Base-by-base conservation (phyloP, 352 stramenopile genomes). In the Phytophthora meadii region DNA sequence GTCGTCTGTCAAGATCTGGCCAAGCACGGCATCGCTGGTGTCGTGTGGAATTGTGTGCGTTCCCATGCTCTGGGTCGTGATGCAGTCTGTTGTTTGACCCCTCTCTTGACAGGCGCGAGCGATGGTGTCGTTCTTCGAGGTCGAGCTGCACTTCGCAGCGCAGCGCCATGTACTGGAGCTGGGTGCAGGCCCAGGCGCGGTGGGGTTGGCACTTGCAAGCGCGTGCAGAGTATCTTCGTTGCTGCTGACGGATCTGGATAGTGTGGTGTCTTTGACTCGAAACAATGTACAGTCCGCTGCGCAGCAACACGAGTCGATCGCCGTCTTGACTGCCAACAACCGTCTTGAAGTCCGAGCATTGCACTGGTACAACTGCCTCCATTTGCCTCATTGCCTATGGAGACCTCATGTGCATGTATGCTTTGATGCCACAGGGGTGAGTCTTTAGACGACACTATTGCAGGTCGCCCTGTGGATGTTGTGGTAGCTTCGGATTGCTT, bases 11-110 rank as follows among this genome's bases (percentile, higher is more conserved):
- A 93, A 63, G 65, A 88, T 30, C 59, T 93, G 41, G 55, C 42
- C 14, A 44, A 59, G 5, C 44, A 82, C 19, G 84, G 84, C 14
- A 85, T 92, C 45, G 81, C 81, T 2, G 82, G 84, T 32, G 84
- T 91, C 60, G 76, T 93, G 30, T 93, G 84, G 84, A 87, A 91
- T 61, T 89, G 81, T 59, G 84, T 93, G 53, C 28, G 81, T 72
- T 27, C 11, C 3, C 19, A 32, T 44, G 12, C 15, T 44, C 41
- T 66, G 24, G 42, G 44, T 41, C 14, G 55, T 58, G 40, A 50
- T 60, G 58, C 34, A 52, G 28, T n/a, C 34, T 58, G 28, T n/a
- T 14, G 55, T 39, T 28, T 67, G 28, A 65, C 27, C 28, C 30
- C 10, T 57, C 28, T 54, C 19, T 53, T 19, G 66, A 36, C 54